Conservation (phyloP, 192 early-diverging fungal species). For the Coemansia sp. region DNA sequence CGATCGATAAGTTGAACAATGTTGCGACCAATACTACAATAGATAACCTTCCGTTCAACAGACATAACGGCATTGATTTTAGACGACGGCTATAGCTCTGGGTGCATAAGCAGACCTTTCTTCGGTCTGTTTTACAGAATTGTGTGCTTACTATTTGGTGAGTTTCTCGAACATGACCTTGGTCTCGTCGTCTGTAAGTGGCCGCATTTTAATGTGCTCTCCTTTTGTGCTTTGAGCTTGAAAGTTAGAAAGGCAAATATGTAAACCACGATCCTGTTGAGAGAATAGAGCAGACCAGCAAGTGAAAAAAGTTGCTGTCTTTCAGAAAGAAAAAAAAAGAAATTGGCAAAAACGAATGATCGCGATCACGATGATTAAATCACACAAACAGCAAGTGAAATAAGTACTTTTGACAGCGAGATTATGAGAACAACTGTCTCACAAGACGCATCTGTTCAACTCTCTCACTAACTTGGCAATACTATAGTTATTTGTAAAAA, state of each 20-base stretch:
- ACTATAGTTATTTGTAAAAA: constrained; percentile 33
- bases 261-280: neutral
- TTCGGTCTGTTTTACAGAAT: neutral
- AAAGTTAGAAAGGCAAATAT: neutral
- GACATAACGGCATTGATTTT: neutral
- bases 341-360: neutral
- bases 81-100: neutral
- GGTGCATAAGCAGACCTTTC: neutral
- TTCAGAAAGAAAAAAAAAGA: no score
- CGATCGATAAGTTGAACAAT: constrained; percentile 93
- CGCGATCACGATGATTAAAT: no score
- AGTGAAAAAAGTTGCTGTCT: neutral
- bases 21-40: constrained; percentile 82
- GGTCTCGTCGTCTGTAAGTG: constrained; percentile 96
- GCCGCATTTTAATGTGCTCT: constrained; percentile 70
- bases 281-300: neutral
- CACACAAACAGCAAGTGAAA: no score
- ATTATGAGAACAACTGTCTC: no score
- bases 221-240: neutral
- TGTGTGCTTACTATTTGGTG: constrained; percentile 77
- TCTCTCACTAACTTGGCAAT: constrained; percentile 11
- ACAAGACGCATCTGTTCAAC: neutral
- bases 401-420: no score
- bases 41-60: constrained; percentile 30
- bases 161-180: constrained; percentile 98